Evolutionary conservation across 164 flowering plant species (phyloP).

Genomic region (grape (Vitis vinifera)): ASM3070453v1 NC_081806.1:5433001-5433500

Average conservation of each 20-base stretch:
- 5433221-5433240: not conserved
- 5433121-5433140: constrained; percentile 98
- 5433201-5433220: not conserved
- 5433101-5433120: constrained; percentile 99
- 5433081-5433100: constrained; percentile 86
- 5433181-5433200: not conserved
- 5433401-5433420: no score
- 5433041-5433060: not conserved
- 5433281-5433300: constrained; percentile 97
- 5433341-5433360: constrained; percentile 98
- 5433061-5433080: constrained; percentile 3
- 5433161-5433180: constrained; percentile 66
- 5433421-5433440: no score
- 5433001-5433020: not conserved
- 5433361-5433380: not conserved
- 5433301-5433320: constrained; percentile 98
- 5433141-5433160: constrained; percentile 95
- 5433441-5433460: not conserved
- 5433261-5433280: constrained; percentile 7
- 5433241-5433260: constrained; percentile 4
- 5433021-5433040: not conserved
- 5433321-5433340: constrained; percentile 95
- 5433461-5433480: not conserved
- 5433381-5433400: no score
- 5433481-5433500: not conserved